Percentiles rank a stretch among this genome's conserved stretches.
These are phyloP conservation scores for Apiotrichum akiyoshidainum DNA, from an alignment of 1,284 basidiomycete genomes.

Conservation along the genomic window DNA sequence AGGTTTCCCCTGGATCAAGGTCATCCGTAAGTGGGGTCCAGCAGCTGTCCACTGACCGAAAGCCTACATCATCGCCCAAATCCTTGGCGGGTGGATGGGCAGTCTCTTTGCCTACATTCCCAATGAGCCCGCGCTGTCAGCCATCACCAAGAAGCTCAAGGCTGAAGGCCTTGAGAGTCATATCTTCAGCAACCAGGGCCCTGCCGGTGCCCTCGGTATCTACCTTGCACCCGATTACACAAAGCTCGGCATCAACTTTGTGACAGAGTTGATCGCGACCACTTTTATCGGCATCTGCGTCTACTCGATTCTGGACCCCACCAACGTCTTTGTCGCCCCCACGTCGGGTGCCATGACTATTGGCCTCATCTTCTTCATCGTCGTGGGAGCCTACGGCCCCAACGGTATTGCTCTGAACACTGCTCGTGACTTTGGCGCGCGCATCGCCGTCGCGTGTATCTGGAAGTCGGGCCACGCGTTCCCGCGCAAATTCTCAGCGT, in stretches of 20 bases:
- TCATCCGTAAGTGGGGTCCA: constrained; percentile 10
- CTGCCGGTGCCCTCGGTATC: constrained; percentile 7
- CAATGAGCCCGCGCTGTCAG: background rate
- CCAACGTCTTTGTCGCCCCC: constrained; percentile 16
- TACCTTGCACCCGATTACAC: background rate
- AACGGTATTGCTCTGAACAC: constrained; percentile 20
- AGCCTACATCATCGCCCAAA: constrained; percentile 33
- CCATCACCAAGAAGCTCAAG: constrained; percentile 1
- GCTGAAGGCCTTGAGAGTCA: background rate
- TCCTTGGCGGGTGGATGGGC: constrained; percentile 26
- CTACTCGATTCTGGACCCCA: constrained; percentile 16
- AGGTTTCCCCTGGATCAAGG: constrained; percentile 40
- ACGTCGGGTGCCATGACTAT: constrained; percentile 6
- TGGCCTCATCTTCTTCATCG: constrained; percentile 12
- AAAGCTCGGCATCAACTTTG: constrained; percentile 9
- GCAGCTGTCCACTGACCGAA: no score
- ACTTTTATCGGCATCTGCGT: constrained; percentile 5
- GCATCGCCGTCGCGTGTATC: constrained; percentile 13
- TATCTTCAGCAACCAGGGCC: constrained; percentile 5
- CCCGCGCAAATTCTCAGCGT: constrained; percentile 9
- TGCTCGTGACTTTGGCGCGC: constrained; percentile 18
- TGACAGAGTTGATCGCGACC: constrained; percentile 14
- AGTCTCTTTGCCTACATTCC: constrained; percentile 6
- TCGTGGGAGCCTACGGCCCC: background rate
- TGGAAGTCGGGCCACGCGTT: constrained; percentile 8